Evolutionary conservation across 768 basidiomycete species (phyloP), one percentile per base, ranked within the genome.

Genomic region (Amanita rimosa): DNA sequence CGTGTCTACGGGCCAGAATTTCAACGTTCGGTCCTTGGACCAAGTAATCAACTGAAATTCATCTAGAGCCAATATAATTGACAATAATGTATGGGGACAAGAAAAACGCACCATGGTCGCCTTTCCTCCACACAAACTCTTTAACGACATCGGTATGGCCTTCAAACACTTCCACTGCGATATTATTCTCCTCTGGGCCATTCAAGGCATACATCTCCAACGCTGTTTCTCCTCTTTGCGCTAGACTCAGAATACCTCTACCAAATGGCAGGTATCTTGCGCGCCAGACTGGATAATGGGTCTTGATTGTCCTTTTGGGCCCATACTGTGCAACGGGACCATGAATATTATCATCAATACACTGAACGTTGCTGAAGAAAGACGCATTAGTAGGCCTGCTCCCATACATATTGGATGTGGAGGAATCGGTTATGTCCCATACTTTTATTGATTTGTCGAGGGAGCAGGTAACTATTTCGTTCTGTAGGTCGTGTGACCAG

Each of bases 111-210:
- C 83, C 79, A 53, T 66, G 56, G 4, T 73, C 74, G 2, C 83
- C 76, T 58, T 73, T 79, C 52, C 96, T 71, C 96, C 96, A 99
- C 1, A 99, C 93, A 61, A 95, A 99, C 65, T 99, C 95, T 58
- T 95, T 96, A 16, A 98, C 95, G 2, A 93, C 90, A 54, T 95
- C 92, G 0, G 80, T 76, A 64, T 95, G 92, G 0, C 92, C 93
- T 55, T 88, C 85, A 55, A 94, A 95, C 6, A 71, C 67, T 54
- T 86, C 81, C 4, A 90, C 78, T 1, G 83, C 80, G 8, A 56
- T 60, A 36, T 72, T 67, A 0, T 56, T 40, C 14, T 63, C 60
- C 17, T 6, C 26, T 4, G 27, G 26, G 17, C 48, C 40, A 22
- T 55, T 58, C n/a, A 62, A 61, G 2, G 72, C 70, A 70, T 83